These are phyloP conservation scores for Aspergillus tubingensis DNA, from an alignment of 2,329 filamentous ascomycete genomes.

Conservation along the genomic window DNA sequence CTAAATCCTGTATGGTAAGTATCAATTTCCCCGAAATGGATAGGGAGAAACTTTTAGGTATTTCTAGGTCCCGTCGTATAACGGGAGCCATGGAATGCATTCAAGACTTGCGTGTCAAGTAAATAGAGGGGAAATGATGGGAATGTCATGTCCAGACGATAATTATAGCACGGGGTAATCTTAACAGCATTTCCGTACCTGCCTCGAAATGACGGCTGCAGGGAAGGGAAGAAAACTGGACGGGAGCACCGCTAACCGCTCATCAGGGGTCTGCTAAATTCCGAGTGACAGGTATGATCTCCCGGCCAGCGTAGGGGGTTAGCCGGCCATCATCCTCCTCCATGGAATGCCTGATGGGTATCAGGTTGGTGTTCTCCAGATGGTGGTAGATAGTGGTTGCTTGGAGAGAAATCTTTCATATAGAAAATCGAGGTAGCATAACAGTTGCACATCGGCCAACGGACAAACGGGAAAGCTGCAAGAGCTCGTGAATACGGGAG, in stretches of 20 bases:
- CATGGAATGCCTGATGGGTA: background rate
- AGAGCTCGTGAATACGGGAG: constrained; percentile 20
- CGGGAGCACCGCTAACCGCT: constrained; percentile 2
- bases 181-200: constrained; percentile 9
- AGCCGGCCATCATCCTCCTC: background rate
- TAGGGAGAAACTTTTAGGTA: background rate
- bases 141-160: constrained; percentile 11
- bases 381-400: background rate
- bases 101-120: constrained; percentile 19
- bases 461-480: constrained; percentile 6
- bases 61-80: background rate
- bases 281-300: constrained; percentile 14
- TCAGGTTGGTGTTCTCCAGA: background rate
- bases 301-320: background rate
- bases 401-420: background rate
- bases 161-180: constrained; percentile 13
- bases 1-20: constrained; percentile 1
- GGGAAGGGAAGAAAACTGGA: constrained; percentile 10
- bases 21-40: background rate
- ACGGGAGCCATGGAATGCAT: background rate
- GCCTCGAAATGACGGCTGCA: constrained; percentile 7
- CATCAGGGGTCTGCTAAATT: constrained; percentile 18
- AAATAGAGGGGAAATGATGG: constrained; percentile 13
- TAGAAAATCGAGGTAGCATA: background rate
- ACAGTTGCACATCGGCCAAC: background rate